These are phyloP conservation scores for Lophiotrema nucula DNA, from an alignment of 495 filamentous ascomycete species.

Conservation along the genomic window DNA sequence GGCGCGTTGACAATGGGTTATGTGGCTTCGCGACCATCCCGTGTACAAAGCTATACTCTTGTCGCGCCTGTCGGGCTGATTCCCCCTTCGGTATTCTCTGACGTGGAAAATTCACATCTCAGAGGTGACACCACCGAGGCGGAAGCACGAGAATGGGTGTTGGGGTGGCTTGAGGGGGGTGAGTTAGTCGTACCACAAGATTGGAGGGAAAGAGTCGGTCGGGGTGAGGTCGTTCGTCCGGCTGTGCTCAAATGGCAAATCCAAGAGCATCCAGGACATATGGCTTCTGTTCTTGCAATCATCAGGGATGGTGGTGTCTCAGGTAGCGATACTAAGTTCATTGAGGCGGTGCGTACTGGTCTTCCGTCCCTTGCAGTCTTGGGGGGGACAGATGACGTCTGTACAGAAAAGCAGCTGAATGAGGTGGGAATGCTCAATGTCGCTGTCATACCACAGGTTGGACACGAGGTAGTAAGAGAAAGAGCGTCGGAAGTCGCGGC, in stretches of 20 bases:
- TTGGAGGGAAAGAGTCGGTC: constrained; percentile 46
- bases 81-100: neutral
- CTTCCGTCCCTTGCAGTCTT: constrained; percentile 41
- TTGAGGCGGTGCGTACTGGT: constrained; percentile 33
- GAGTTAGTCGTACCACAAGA: constrained; percentile 41
- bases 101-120: constrained; percentile 4
- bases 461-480: constrained; percentile 45
- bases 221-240: constrained; percentile 48
- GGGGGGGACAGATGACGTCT: constrained; percentile 46
- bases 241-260: constrained; percentile 49
- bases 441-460: constrained; percentile 41
- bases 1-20: constrained; percentile 24
- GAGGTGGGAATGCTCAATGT: constrained; percentile 44
- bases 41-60: constrained; percentile 26
- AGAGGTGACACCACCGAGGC: constrained; percentile 25
- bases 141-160: constrained; percentile 39
- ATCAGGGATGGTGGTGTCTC: constrained; percentile 46
- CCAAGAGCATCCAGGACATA: constrained; percentile 45
- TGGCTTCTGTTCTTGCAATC: constrained; percentile 46
- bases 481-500: constrained; percentile 39
- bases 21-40: constrained; percentile 24
- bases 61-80: constrained; percentile 37
- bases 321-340: constrained; percentile 45
- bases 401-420: constrained; percentile 38
- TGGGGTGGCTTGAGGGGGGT: constrained; percentile 44